Evolutionary conservation across 495 filamentous ascomycete genomes (phyloP).

Genomic region (Xylaria acuta): DNA sequence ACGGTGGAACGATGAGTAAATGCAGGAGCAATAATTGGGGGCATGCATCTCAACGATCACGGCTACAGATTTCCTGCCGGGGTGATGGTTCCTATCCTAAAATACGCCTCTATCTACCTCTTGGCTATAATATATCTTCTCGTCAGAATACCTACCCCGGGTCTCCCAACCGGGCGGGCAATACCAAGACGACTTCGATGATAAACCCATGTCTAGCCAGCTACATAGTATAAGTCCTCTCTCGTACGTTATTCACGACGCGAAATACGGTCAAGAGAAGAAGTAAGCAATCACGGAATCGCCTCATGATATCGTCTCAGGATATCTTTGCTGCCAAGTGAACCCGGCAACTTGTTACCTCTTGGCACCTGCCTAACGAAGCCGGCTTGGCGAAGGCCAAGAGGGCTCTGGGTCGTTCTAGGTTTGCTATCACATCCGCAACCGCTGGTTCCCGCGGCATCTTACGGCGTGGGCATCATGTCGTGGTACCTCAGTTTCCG

Average conservation of each 20-base stretch:
- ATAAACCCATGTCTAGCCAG: neutral
- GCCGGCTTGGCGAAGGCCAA: conserved; percentile 17
- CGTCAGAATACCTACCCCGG: neutral
- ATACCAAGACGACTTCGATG: neutral
- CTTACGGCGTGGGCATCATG: neutral
- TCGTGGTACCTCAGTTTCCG: neutral
- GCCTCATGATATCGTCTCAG: neutral
- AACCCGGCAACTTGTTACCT: conserved; percentile 13
- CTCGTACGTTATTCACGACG: neutral
- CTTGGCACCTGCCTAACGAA: conserved; percentile 26
- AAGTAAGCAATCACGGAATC: neutral
- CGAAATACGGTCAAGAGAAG: neutral
- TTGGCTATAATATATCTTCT: neutral
- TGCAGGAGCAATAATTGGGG: neutral
- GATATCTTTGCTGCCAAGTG: conserved; percentile 16
- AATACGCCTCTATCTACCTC: neutral
- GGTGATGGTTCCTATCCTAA: neutral
- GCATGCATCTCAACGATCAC: neutral
- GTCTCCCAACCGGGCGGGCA: neutral
- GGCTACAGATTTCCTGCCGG: neutral
- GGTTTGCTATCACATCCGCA: neutral
- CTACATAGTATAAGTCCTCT: neutral
- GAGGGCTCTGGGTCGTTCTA: conserved; percentile 20
- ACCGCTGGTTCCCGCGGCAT: neutral
- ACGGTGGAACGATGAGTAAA: neutral